Evolutionary conservation across 148 eudicot genomes (phyloP), one percentile per base, ranked within the genome.

Genomic region (Persicaria tinctoria): DNA sequence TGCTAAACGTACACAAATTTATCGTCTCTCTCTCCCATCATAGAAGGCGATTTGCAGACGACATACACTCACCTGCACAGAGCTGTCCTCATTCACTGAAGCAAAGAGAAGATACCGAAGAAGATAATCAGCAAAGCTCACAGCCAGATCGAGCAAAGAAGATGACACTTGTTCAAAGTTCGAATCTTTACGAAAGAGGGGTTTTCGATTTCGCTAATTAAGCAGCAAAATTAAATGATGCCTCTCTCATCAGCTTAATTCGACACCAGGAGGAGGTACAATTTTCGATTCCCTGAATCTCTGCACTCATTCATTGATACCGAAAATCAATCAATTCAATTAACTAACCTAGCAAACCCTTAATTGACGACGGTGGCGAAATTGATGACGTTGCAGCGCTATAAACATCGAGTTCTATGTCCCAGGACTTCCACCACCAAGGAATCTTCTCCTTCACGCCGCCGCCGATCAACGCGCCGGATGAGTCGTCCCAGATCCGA

Each of bases 361-460:
- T 6, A 59, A n/a, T 6, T 59, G 23, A 53, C 16, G 12, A 53
- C 16, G 12, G 3, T 53, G 6, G 16, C 8, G 49, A 45, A 66
- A 32, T 66, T 45, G 16, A 3, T 10, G 45, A 16, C 16, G 47
- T 66, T 32, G 70, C 46, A 66, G 47, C 14, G 32, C 14, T 8
- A 16, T 2, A 46, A 47, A 71, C 8, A 18, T 16, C 10, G 55
- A 82, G 79, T 84, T 84, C 86, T 85, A 93, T 93, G 97, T 89
- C 96, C 82, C 87, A 86, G 77, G 84, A 84, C 57, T 86, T 85
- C 75, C 83, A 80, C 64, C 86, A 73, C 38, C 17, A n/a, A 48
- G 84, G 85, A 20, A 73, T 89, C 55, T 81, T 76, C 47, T 38
- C 66, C 70, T 78, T 72, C 69, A 32, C 38, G 38, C 38, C 38